Base-by-base conservation (phyloP, 345 rosid species). In the Citrus medica region DNA sequence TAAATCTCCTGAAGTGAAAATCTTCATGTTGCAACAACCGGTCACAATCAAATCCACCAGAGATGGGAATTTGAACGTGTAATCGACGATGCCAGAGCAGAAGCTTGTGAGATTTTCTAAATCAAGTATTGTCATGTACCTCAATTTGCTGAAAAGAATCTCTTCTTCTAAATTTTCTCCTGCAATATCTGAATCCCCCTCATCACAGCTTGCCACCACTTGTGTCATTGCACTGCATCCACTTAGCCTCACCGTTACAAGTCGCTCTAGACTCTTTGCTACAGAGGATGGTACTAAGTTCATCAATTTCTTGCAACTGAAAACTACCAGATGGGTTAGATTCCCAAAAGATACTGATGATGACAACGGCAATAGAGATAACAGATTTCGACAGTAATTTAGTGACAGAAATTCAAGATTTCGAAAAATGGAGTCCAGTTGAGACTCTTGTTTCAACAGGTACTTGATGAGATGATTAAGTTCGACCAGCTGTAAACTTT, bases 261-360 rank as follows among this genome's bases (percentile, higher is more conserved):
- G 42, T 0, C 60, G 63, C 65, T 30, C 70, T 56, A 80, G 38
- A 60, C 70, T 74, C 62, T 48, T 71, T 25, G 70, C 76, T 27
- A 37, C 38, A 21, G 56, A 74, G 25, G 65, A 25, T 80, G 82
- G 13, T n/a, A 80, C 25, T n/a, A 80, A 32, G 25, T 48, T 60
- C 32, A 5, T n/a, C 37, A 80, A 13, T 46, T 12, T 14, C 4
- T 33, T 4, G 51, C 82, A 75, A 28, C 7, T 0, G 16, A 5
- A 2, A 6, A 75, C 66, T 16, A 60, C 5, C 28, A 80, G 40
- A 6, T 21, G 28, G 4, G 28, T 75, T 27, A 62, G 72, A 75
- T 67, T 80, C 35, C 25, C 42, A 9, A 80, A 80, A 53, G 79
- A 69, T 12, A 51, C 1, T 42, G 48, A 42, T 51, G 51, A 37